These are phyloP conservation scores for Diatrype stigma DNA, from an alignment of 2,329 filamentous ascomycete genomes.

Conservation along the genomic window DNA sequence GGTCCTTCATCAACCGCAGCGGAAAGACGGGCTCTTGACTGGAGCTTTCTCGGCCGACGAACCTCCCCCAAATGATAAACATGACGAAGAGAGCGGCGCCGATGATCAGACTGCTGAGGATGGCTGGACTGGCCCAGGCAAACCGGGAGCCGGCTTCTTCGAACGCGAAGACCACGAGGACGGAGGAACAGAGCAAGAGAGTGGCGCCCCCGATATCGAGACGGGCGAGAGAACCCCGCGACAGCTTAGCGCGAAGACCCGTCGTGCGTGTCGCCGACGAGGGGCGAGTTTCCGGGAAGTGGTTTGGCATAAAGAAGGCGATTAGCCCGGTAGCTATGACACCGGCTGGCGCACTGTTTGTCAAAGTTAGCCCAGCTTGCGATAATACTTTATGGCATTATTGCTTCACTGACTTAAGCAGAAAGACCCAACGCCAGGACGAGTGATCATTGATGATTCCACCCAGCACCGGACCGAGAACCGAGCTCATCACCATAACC, in stretches of 20 bases:
- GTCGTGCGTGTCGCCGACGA: constrained; percentile 1
- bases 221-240: constrained; percentile 18
- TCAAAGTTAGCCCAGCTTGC: background rate
- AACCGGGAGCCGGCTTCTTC: constrained; percentile 39
- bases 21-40: constrained; percentile 33
- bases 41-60: constrained; percentile 12
- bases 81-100: constrained; percentile 17
- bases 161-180: constrained; percentile 42
- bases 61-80: constrained; percentile 28
- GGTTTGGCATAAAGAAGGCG: constrained; percentile 22
- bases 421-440: constrained; percentile 44
- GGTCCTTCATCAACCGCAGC: constrained; percentile 25
- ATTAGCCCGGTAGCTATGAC: constrained; percentile 21
- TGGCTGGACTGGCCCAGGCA: constrained; percentile 36
- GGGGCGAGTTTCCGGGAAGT: constrained; percentile 21
- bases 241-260: constrained; percentile 15
- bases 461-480: constrained; percentile 40
- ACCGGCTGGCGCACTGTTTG: constrained; percentile 26
- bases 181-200: constrained; percentile 35
- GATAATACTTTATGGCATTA: background rate
- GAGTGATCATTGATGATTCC: constrained; percentile 36
- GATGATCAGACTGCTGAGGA: constrained; percentile 28
- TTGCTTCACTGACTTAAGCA: constrained; percentile 35
- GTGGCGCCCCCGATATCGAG: constrained; percentile 30
- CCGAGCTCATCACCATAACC: constrained; percentile 36